A percentile compares a stretch with the other conserved stretches of the same genome.
These are phyloP conservation scores for Bremia lactucae DNA, from an alignment of 352 stramenopile species.

Conservation along the genomic window DNA sequence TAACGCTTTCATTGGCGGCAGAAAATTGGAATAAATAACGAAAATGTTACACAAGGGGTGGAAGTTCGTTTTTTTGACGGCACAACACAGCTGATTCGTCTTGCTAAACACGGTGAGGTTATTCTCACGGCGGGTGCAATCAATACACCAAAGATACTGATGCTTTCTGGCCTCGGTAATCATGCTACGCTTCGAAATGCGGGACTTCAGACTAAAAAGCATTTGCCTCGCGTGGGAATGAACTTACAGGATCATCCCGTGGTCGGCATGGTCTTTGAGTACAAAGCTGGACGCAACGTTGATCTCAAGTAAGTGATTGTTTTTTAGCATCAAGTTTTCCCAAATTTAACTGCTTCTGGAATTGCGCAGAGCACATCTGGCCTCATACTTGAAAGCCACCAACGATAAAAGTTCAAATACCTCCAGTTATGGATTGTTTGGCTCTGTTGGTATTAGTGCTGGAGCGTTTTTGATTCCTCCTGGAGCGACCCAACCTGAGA, in stretches of 20 bases:
- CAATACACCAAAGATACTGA: constrained; percentile 81
- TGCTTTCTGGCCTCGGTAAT: constrained; percentile 52
- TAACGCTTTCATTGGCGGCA: constrained; percentile 6
- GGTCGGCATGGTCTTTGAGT: constrained; percentile 63
- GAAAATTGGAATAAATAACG: constrained; percentile 44
- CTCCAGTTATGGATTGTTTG: constrained; percentile 46
- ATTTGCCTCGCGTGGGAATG: constrained; percentile 69
- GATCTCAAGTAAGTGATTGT: constrained; percentile 31
- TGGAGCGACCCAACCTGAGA: constrained; percentile 54
- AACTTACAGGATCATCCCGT: constrained; percentile 86
- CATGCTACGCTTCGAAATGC: constrained; percentile 29
- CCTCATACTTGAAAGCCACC: constrained; percentile 38
- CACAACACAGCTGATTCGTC: constrained; percentile 24
- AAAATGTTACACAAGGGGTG: constrained; percentile 27
- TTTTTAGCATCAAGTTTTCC: background rate
- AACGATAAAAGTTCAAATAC: constrained; percentile 13
- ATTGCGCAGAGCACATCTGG: constrained; percentile 33
- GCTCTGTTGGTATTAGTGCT: constrained; percentile 52
- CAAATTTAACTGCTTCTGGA: no score
- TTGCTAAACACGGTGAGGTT: constrained; percentile 33
- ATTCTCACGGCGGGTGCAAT: constrained; percentile 79
- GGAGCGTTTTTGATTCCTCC: constrained; percentile 70
- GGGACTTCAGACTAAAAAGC: constrained; percentile 44
- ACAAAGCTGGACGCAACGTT: constrained; percentile 14
- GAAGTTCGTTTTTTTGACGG: constrained; percentile 32